These are phyloP conservation scores for Populus hybrid DNA, from an alignment of 441 rosid genomes.

Conservation along the genomic window DNA sequence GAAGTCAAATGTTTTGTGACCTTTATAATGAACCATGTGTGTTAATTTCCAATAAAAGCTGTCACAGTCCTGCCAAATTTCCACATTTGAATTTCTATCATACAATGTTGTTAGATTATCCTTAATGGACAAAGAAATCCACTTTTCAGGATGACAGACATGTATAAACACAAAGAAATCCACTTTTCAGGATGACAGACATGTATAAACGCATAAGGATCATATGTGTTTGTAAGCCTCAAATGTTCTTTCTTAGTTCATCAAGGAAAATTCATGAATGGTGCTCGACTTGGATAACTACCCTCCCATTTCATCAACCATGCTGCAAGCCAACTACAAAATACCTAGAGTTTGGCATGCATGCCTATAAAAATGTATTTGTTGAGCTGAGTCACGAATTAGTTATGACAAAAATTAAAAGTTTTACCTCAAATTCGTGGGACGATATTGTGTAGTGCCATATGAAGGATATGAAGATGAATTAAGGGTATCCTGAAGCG, in stretches of 20 bases:
- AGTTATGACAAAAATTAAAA: not conserved
- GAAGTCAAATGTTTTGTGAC: not conserved
- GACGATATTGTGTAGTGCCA: conserved; percentile 37
- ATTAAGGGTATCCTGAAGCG: conserved; percentile 39
- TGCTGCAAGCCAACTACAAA: not conserved
- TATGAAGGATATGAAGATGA: conserved; percentile 53
- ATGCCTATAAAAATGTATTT: not conserved
- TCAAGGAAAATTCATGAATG: not conserved
- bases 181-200: not conserved
- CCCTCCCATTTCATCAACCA: not conserved
- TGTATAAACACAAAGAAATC: not conserved
- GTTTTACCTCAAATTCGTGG: conserved; percentile 44
- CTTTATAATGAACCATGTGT: no score
- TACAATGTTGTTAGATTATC: not conserved
- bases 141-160: not conserved
- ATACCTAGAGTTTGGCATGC: not conserved
- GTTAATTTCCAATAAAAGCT: not conserved
- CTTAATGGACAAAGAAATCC: not conserved
- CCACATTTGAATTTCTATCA: not conserved
- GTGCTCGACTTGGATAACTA: not conserved
- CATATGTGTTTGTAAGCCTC: no score
- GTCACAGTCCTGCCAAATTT: not conserved
- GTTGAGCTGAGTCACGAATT: not conserved
- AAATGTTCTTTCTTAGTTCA: not conserved
- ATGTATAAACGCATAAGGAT: not conserved